A percentile compares a stretch with the other conserved stretches of the same genome.
Conservation (phyloP, 495 filamentous ascomycete species). For the Corynascus novoguineensis region DNA sequence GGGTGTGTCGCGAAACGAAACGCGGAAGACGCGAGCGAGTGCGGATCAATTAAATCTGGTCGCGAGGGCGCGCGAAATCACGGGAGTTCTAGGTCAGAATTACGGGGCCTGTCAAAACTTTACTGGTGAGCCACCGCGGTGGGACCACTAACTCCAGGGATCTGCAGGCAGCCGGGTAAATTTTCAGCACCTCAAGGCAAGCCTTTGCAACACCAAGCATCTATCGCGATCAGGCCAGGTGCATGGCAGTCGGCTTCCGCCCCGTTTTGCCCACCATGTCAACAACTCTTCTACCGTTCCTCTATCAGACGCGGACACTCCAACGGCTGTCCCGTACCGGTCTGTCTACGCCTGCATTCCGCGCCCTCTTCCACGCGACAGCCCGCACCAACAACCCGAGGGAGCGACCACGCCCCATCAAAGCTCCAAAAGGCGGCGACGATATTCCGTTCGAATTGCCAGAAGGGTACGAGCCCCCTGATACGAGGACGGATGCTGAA, state of each 20-base stretch:
- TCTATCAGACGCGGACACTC: conserved; percentile 67
- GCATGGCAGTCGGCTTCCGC: neutral
- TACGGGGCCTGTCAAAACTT: conserved; percentile 10
- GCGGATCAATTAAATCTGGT: conserved; percentile 25
- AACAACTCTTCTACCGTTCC: conserved; percentile 51
- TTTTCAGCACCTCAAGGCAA: neutral
- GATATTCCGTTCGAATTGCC: conserved; percentile 38
- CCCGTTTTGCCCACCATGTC: conserved; percentile 23
- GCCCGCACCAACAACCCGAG: neutral
- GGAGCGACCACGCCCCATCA: neutral
- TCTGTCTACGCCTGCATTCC: conserved; percentile 17
- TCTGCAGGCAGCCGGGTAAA: conserved; percentile 10
- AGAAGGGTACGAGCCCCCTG: conserved; percentile 14
- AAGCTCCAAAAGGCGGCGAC: conserved; percentile 6
- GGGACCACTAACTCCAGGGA: neutral
- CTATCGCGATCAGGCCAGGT: neutral
- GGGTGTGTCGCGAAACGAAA: neutral
- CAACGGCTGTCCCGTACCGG: conserved; percentile 26
- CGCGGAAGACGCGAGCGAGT: conserved; percentile 8
- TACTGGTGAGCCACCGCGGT: neutral
- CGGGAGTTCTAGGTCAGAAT: conserved; percentile 14
- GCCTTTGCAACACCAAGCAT: neutral
- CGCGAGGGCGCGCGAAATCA: conserved; percentile 17
- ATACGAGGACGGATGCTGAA: conserved; percentile 3
- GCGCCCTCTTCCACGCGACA: conserved; percentile 17